Conservation (phyloP, 1,139 yeast species). For the Pichia sp. region DNA sequence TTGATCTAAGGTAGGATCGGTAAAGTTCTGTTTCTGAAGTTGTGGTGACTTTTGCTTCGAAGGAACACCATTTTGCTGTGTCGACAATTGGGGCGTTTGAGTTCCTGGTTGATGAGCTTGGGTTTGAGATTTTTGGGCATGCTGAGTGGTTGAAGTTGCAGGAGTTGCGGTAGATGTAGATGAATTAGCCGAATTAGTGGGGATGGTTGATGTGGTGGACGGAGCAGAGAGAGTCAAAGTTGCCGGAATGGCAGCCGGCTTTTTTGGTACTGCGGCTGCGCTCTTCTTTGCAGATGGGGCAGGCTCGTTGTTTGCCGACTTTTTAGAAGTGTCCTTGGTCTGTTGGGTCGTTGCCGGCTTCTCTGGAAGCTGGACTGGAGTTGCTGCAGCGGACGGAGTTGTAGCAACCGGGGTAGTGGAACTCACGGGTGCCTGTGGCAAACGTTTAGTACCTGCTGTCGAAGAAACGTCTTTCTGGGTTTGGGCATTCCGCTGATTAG, state of each 20-base stretch:
- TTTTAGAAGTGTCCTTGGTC: not conserved
- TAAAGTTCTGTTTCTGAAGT: conserved; percentile 36
- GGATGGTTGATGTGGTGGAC: not conserved
- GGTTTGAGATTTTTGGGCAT: not conserved
- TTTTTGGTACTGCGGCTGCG: conserved; percentile 4
- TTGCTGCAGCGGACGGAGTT: not conserved
- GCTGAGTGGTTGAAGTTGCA: not conserved
- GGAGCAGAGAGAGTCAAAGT: not conserved
- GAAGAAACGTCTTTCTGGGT: not conserved
- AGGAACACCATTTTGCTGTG: not conserved
- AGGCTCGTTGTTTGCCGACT: not conserved
- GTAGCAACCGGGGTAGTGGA: not conserved
- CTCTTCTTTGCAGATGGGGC: not conserved
- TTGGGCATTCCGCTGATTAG: conserved; percentile 18
- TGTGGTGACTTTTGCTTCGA: conserved; percentile 19
- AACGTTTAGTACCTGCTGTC: not conserved
- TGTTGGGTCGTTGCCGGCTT: not conserved
- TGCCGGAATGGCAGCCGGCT: not conserved
- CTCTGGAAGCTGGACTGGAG: not conserved
- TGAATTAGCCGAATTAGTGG: not conserved
- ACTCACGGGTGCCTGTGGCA: not conserved
- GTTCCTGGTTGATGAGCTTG: not conserved
- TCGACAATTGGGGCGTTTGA: not conserved
- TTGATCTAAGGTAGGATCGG: conserved; percentile 52
- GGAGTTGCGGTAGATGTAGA: not conserved